Evolutionary conservation across 164 flowering plant species (phyloP).

Genomic region (Cinnamomum chago): DNA sequence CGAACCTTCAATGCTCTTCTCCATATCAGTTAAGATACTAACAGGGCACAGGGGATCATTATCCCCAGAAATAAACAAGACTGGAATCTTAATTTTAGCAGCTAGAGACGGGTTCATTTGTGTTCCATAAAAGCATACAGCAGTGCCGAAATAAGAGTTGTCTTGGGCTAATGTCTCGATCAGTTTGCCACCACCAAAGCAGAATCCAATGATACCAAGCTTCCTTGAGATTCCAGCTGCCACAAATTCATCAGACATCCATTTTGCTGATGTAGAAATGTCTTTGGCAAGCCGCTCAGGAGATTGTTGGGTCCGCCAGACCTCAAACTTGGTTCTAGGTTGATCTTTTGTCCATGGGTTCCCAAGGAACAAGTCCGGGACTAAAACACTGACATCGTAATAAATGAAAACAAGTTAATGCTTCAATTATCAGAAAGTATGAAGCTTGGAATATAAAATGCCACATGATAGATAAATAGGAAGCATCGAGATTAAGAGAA

Average conservation of each 20-base stretch:
- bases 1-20: constrained; percentile 38
- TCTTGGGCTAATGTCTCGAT: constrained; percentile 65
- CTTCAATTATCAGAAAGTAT: not conserved
- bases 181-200: constrained; percentile 75
- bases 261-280: constrained; percentile 51
- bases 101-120: constrained; percentile 52
- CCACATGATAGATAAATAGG: not conserved
- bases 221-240: constrained; percentile 68
- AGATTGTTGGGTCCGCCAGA: constrained; percentile 50
- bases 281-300: constrained; percentile 42
- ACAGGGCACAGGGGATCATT: constrained; percentile 62
- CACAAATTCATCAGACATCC: constrained; percentile 75
- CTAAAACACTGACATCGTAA: constrained; percentile 64
- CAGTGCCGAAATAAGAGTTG: constrained; percentile 44
- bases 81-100: constrained; percentile 48
- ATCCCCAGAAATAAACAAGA: constrained; percentile 69
- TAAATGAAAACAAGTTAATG: not conserved
- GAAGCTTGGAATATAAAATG: not conserved
- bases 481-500: not conserved
- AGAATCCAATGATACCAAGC: constrained; percentile 81
- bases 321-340: constrained; percentile 37
- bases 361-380: constrained; percentile 81
- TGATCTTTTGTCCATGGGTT: constrained; percentile 67
- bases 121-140: constrained; percentile 76
- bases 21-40: constrained; percentile 33